Evolutionary conservation across 352 stramenopile species (phyloP), one percentile per base, ranked within the genome.

Genomic region (Pythium insidiosum): DNA sequence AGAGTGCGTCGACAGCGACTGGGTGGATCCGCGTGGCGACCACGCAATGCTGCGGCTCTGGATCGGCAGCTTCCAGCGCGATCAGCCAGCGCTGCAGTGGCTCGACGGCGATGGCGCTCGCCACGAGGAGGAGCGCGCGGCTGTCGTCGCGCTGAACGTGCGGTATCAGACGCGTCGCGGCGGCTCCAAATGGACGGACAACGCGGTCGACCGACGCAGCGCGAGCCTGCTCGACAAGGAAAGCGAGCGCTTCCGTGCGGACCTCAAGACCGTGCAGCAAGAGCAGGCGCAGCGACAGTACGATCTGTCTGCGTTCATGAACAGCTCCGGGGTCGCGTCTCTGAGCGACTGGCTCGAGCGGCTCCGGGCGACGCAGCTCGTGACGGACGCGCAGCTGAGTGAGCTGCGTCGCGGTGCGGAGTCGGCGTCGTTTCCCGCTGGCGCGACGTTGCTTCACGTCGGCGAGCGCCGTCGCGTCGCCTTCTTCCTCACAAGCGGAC

Each of bases 1-100:
- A 1, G 56, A 78, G 26, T 72, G 65, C 41, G 43, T 88, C 15
- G 78, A 88, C 34, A 72, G 43, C 18, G 70, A 73, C 19, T 90
- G 78, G 78, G 53, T 90, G 0, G 63, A 80, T 12, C 74, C 74
- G 3, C 56, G 44, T 1, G 46, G 43, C 3, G 36, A 58, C 16
- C 40, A 37, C 1, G 49, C 61, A 3, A 50, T 81, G 19, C 38
- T 87, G 19, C 72, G 71, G 7, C 43, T 90, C n/a, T 83, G 73
- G 70, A 54, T 88, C 22, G 78, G 78, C 21, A 87, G 71, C 43
- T 88, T 84, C 43, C 53, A 68, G 11, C 53, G 65, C 12, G 65
- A 63, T 13, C 61, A 61, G 3, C 73, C 76, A 10, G 66, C 73
- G 1, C 58, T 89, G 21, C 63, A 87, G 34, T 85, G 66, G 68